Conservation (phyloP, 768 basidiomycete species). For the Lentinula lateritia region DNA sequence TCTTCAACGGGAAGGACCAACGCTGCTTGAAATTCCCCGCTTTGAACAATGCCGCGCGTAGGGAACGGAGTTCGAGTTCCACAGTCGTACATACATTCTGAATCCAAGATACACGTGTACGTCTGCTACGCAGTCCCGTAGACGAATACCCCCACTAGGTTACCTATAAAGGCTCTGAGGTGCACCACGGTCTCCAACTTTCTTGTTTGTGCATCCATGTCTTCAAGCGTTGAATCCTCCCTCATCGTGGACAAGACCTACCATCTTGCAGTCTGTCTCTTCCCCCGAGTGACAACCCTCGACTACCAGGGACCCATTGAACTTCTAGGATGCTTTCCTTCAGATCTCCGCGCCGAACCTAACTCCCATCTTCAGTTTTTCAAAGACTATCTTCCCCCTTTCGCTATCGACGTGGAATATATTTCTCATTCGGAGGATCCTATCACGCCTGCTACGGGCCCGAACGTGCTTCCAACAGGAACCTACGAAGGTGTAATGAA, state of each 20-base stretch:
- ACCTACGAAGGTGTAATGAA: constrained; percentile 18
- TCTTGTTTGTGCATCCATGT: not conserved
- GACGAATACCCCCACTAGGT: no score
- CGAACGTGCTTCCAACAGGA: constrained; percentile 11
- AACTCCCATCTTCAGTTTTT: not conserved
- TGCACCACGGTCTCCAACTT: no score
- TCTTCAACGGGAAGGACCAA: no score
- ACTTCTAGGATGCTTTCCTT: constrained; percentile 17
- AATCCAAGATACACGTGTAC: no score
- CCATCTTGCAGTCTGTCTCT: constrained; percentile 26
- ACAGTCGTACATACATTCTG: no score
- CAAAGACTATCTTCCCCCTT: constrained; percentile 5
- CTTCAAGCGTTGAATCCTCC: not conserved
- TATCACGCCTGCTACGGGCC: constrained; percentile 15
- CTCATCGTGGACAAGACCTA: not conserved
- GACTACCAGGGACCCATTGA: constrained; percentile 29
- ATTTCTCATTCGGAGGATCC: constrained; percentile 17
- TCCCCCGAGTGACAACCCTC: constrained; percentile 19
- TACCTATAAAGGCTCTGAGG: no score
- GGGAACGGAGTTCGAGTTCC: no score
- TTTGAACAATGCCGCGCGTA: no score
- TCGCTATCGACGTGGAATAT: constrained; percentile 16
- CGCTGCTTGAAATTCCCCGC: no score
- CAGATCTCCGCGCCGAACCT: constrained; percentile 9
- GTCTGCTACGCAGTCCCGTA: no score